Conservation (phyloP, 768 basidiomycete genomes). For the Tulasnella sp. region DNA sequence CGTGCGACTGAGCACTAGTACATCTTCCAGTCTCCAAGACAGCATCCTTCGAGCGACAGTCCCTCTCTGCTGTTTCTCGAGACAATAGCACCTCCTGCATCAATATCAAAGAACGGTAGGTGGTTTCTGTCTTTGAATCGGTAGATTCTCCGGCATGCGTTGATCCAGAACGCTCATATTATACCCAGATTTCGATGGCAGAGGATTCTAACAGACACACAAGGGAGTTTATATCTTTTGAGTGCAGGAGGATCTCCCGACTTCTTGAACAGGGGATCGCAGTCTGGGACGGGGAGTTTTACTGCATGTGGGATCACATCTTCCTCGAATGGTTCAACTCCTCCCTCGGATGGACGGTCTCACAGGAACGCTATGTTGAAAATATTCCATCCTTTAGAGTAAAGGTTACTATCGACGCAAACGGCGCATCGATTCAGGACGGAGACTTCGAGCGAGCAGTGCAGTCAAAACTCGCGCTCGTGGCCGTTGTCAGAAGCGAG, state of each 20-base stretch:
- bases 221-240: background rate
- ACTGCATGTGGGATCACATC: background rate
- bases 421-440: background rate
- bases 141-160: too few relatives aligned
- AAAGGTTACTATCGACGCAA: background rate
- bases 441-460: background rate
- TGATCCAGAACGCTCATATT: too few relatives aligned
- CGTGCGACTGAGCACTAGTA: too few relatives aligned
- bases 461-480: background rate
- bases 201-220: background rate
- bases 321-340: background rate
- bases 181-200: background rate
- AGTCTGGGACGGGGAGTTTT: background rate
- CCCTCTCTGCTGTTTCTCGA: too few relatives aligned
- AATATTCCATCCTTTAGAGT: background rate
- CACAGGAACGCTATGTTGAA: background rate
- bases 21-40: too few relatives aligned
- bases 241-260: background rate
- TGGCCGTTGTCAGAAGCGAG: background rate
- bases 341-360: background rate
- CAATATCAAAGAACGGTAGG: background rate
- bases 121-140: background rate
- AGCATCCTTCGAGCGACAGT: too few relatives aligned
- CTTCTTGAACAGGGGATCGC: background rate
- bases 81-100: background rate